phyloP scores from a whole-genome alignment of 202 grass and related monocot species.

The Dendrocalamus latiflorus region DNA sequence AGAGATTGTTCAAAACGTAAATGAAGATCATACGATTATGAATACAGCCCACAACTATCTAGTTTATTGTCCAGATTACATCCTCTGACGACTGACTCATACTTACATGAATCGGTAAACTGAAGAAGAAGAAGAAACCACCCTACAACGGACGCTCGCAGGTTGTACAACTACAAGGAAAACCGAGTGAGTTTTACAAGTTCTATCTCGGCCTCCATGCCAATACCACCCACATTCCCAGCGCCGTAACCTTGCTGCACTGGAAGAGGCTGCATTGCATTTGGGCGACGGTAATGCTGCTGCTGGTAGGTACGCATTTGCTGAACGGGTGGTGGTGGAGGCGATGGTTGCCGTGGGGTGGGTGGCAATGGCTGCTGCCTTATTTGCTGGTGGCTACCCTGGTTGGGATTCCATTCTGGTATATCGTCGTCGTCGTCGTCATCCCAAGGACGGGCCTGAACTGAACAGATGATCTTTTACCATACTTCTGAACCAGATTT shows the following conservation, averaged over 20 bases:
- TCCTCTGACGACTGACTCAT: constrained; percentile 21
- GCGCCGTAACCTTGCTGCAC: constrained; percentile 24
- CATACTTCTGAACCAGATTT: constrained; percentile 60
- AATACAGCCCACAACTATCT: constrained; percentile 31
- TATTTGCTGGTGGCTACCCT: constrained; percentile 32
- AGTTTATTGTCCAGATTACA: constrained; percentile 40
- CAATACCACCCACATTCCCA: constrained; percentile 4
- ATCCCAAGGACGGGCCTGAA: constrained; percentile 29
- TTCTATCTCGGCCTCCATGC: constrained; percentile 39
- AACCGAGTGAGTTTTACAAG: constrained; percentile 5
- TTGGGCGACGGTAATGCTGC: neutral
- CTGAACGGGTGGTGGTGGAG: constrained; percentile 35
- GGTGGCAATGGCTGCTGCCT: constrained; percentile 12
- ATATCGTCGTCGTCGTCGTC: constrained; percentile 84
- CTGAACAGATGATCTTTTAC: constrained; percentile 53
- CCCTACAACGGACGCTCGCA: constrained; percentile 26
- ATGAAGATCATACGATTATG: neutral
- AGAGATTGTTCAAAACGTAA: neutral
- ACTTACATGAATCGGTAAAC: constrained; percentile 37
- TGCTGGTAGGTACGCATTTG: constrained; percentile 43
- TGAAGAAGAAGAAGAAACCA: neutral
- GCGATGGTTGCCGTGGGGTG: constrained; percentile 13
- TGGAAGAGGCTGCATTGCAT: constrained; percentile 28
- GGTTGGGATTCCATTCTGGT: constrained; percentile 79
- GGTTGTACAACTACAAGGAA: constrained; percentile 21